phyloP scores from a whole-genome alignment of 441 rosid genomes.

The Dalechampia spathulata region DNA sequence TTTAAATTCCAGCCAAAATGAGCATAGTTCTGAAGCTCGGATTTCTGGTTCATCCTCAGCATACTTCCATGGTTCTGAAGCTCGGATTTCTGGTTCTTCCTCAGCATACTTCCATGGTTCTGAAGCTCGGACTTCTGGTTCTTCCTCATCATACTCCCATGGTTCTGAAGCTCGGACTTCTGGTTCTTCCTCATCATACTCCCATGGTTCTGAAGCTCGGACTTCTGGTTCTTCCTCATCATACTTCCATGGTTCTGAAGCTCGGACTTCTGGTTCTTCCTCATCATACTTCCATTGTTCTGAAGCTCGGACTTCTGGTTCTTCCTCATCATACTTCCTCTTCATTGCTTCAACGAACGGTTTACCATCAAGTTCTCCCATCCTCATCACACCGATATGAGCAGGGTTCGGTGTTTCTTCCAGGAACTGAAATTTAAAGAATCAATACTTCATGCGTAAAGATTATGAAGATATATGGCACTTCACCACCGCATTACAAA shows the following conservation, averaged over 20 bases:
- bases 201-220: too few relatives aligned
- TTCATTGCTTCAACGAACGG: slow-evolving; percentile 80
- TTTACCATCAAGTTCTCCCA: slow-evolving; percentile 83
- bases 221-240: too few relatives aligned
- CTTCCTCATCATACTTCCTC: slow-evolving; percentile 54
- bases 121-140: slow-evolving; percentile 67
- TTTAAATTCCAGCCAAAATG: slow-evolving; percentile 86
- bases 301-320: slow-evolving; percentile 72
- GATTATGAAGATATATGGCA: too few relatives aligned
- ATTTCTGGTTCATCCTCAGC: too few relatives aligned
- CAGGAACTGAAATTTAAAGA: slow-evolving; percentile 31
- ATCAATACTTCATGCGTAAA: too few relatives aligned
- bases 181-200: too few relatives aligned
- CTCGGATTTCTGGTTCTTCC: slow-evolving; percentile 72
- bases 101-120: too few relatives aligned
- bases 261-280: slow-evolving; percentile 71
- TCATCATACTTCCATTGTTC: too few relatives aligned
- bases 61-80: too few relatives aligned
- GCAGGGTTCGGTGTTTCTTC: slow-evolving; percentile 34
- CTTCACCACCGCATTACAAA: not conserved
- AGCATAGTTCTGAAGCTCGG: slow-evolving; percentile 71
- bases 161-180: too few relatives aligned
- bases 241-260: too few relatives aligned
- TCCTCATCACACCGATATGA: slow-evolving; percentile 72
- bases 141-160: too few relatives aligned